phyloP scores from a whole-genome alignment of 345 rosid genomes.

The Pugionium cornutum region DNA sequence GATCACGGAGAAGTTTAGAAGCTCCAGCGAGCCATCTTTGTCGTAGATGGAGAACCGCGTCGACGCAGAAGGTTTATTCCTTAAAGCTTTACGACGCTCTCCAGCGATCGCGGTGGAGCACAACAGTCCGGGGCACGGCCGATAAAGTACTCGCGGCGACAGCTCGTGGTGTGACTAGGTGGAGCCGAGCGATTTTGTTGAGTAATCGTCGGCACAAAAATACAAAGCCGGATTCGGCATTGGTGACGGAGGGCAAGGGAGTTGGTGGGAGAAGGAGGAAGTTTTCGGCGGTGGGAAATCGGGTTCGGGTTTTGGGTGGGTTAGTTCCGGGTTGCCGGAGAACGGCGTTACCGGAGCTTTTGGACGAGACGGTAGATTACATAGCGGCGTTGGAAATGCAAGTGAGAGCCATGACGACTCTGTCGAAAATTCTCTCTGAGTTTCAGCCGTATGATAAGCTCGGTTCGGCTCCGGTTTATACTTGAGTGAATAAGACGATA shows the following conservation, averaged over 20 bases:
- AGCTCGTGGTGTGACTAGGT: constrained; percentile 78
- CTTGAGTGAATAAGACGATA: too few species aligned
- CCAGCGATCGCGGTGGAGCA: constrained; percentile 50
- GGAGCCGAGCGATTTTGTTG: constrained; percentile 92
- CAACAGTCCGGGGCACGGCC: constrained; percentile 78
- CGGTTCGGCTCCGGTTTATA: constrained; percentile 18
- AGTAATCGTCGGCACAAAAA: constrained; percentile 51
- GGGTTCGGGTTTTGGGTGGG: constrained; percentile 72
- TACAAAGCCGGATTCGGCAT: constrained; percentile 37
- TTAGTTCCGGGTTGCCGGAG: constrained; percentile 98
- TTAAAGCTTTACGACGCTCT: constrained; percentile 73
- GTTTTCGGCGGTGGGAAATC: constrained; percentile 61
- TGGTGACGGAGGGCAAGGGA: constrained; percentile 7
- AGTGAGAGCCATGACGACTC: constrained; percentile 79
- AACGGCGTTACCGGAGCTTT: constrained; percentile 76
- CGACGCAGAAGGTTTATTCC: constrained; percentile 75
- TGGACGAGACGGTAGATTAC: constrained; percentile 93
- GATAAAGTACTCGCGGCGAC: constrained; percentile 76
- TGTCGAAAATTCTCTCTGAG: constrained; percentile 49
- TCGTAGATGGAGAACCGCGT: constrained; percentile 63
- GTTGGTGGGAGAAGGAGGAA: constrained; percentile 55
- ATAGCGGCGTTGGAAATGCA: constrained; percentile 99
- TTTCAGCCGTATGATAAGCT: constrained; percentile 22
- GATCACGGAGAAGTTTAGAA: constrained; percentile 21
- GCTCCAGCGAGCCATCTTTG: constrained; percentile 19